Base-by-base conservation (phyloP, 139 green algal genomes). In the Micromonas commoda region DNA sequence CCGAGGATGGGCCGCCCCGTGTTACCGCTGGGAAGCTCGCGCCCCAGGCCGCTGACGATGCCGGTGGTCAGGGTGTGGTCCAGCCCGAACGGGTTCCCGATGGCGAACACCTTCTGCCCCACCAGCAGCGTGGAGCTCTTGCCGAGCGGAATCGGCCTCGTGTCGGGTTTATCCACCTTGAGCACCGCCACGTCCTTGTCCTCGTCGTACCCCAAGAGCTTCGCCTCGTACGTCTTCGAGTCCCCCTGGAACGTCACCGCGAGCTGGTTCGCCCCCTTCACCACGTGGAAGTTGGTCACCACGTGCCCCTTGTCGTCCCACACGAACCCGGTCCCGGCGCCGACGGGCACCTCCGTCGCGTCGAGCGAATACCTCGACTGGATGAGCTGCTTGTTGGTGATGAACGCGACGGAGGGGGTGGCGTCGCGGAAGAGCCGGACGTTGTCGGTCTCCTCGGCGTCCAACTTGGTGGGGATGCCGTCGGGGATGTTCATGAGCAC, bases 281-380 rank as follows among this genome's bases (percentile, higher is more conserved):
- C 85, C 57, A 92, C 89, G 73, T 94, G 91, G 75, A 85, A 94
- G 80, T 94, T 94, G 29, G 90, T 94, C 9, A 95, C 84, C 4
- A 93, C 82, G 77, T 92, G 87, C 34, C 87, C 85, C 23, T 81
- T 9, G 2, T 63, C 60, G 73, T 94, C 88, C 88, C 89, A 95
- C 2, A 94, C 76, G 71, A 95, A 93, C 38, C 90, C 90, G 24
- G 75, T 88, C 23, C 90, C 90, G 0, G 84, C 72, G 0, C 90
- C 90, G 71, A 91, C 86, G 2, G 91, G 89, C 32, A 91, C 81
- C 77, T 91, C 88, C 68, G 88, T 83, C 69, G 90, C 82, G 80
- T 93, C 88, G 75, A 91, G 82, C 16, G 90, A 92, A 77, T 90
- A 94, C 3, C 79, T 80, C 73, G 92, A 89, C 37, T 83, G 78